Base-by-base conservation (phyloP, 371 early-diverging fungal genomes). In the Coemansia sp. region DNA sequence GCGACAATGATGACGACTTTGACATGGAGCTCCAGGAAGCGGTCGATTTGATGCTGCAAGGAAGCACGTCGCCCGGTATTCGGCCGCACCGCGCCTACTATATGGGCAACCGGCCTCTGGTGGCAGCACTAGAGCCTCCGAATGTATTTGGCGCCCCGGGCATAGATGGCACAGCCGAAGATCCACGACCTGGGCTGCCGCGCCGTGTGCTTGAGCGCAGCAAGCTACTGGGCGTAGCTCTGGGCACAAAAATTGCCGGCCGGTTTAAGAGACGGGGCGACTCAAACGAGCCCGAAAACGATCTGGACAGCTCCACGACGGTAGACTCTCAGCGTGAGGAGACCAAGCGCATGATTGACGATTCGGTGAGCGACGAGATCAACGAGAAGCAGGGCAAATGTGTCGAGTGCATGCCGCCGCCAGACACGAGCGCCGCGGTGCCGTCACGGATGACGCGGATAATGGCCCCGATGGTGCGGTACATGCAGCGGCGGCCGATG, bases 11-110 rank as follows among this genome's bases (percentile, higher is more conserved):
- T 43, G 32, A 39, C 5, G 64, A 64, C 12, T 38, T 68, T 29
- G 74, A 74, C 40, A 40, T 51, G 7, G 74, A 74, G 55, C 51
- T 74, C 36, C 74, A 74, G 33, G 70, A 61, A 1, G 74, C 70
- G 1, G 66, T 74, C 12, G 74, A 74, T 37, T 48, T 58, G 51
- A 58, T 74, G 60, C 53, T 74, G 1, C 53, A 69, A 2, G 74
- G 74, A 10, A 42, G 42, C 57, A 32, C 6, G 9, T 50, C 37
- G 43, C 34, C 49, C 6, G n/a, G 24, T 3, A 24, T 18, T 0
- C 51, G 24, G 1, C 31, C 48, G 11, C 49, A 56, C 29, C 33
- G 52, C 12, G 42, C 64, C 14, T 64, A 51, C 31, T 36, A 44
- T 10, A 32, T 64, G 12, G 55, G 55, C 31, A 57, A 24, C 34